These are phyloP conservation scores for Cutaneotrichosporon spelunceum DNA, from an alignment of 1,284 basidiomycete genomes.

Conservation along the genomic window DNA sequence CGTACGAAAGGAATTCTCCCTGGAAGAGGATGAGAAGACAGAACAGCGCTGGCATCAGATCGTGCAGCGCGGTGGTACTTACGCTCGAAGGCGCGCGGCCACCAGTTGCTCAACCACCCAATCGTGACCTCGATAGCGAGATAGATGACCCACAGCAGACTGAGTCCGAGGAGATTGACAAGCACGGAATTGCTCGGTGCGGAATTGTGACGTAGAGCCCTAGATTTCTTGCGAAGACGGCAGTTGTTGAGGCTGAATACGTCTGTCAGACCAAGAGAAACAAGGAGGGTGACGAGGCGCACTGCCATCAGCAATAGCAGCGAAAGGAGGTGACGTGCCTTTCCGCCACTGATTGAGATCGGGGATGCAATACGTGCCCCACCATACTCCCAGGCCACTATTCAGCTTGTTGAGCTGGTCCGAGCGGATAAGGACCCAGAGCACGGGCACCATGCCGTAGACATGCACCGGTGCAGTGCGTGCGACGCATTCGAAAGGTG, in stretches of 20 bases:
- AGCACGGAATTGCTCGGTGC: not conserved
- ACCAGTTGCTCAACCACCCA: constrained; percentile 27
- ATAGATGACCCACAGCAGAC: constrained; percentile 13
- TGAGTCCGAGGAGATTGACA: constrained; percentile 1
- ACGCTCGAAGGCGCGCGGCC: constrained; percentile 25
- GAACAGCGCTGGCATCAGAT: not conserved
- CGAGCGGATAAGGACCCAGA: not conserved
- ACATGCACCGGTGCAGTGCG: not conserved
- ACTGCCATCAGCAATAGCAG: not conserved
- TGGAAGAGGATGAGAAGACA: not conserved
- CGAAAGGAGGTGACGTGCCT: not conserved
- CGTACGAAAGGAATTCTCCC: not conserved
- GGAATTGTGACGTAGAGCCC: not conserved
- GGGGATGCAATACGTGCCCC: constrained; percentile 8
- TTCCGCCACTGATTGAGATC: not conserved
- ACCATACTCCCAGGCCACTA: constrained; percentile 2
- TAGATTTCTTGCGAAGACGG: not conserved
- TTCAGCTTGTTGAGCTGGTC: not conserved
- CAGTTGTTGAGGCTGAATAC: not conserved
- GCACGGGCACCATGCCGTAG: not conserved
- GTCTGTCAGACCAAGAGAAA: not conserved
- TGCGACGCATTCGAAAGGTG: not conserved
- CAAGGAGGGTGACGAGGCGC: not conserved
- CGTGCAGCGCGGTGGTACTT: not conserved
- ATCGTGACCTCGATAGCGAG: constrained; percentile 22